A percentile compares a stretch with the other conserved stretches of the same genome.
phyloP scores from a whole-genome alignment of 805 yeast genomes.

The Sungouiella blattae region DNA sequence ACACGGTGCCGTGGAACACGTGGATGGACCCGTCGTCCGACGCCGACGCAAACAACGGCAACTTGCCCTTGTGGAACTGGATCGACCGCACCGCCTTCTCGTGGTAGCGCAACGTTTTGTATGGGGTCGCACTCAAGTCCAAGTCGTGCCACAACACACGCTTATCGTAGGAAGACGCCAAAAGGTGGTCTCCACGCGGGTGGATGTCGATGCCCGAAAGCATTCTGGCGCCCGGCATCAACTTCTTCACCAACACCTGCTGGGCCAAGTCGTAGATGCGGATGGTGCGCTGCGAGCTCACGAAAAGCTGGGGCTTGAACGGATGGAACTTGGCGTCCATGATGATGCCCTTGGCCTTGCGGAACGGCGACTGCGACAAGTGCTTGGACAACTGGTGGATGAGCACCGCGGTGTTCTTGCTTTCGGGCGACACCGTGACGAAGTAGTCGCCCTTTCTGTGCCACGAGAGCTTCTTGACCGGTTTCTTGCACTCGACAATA shows the following conservation, averaged over 20 bases:
- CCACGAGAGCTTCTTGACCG: slow-evolving; percentile 85
- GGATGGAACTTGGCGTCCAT: slow-evolving; percentile 98
- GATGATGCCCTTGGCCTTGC: slow-evolving; percentile 86
- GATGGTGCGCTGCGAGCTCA: slow-evolving; percentile 89
- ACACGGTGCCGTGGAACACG: slow-evolving; percentile 94
- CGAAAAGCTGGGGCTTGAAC: slow-evolving; percentile 87
- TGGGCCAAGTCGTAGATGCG: slow-evolving; percentile 87
- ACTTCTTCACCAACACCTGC: slow-evolving; percentile 77
- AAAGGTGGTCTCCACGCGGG: slow-evolving; percentile 91
- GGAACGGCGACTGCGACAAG: slow-evolving; percentile 92
- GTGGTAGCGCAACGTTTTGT: slow-evolving; percentile 92
- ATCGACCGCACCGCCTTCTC: slow-evolving; percentile 90
- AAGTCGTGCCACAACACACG: slow-evolving; percentile 97
- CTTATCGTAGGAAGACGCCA: slow-evolving; percentile 92
- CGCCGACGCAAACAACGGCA: slow-evolving; percentile 92
- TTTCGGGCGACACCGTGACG: slow-evolving; percentile 94
- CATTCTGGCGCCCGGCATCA: slow-evolving; percentile 96
- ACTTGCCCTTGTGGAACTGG: slow-evolving; percentile 75
- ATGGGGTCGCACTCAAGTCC: slow-evolving; percentile 84
- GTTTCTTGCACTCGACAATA: slow-evolving; percentile 60
- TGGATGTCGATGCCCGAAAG: slow-evolving; percentile 87
- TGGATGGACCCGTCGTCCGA: slow-evolving; percentile 92
- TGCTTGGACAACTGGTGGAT: slow-evolving; percentile 95
- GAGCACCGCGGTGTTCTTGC: slow-evolving; percentile 81
- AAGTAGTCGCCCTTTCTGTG: slow-evolving; percentile 97